Evolutionary conservation across 2,329 filamentous ascomycete species (phyloP).

Genomic region (Penicillium capsulatum): DNA sequence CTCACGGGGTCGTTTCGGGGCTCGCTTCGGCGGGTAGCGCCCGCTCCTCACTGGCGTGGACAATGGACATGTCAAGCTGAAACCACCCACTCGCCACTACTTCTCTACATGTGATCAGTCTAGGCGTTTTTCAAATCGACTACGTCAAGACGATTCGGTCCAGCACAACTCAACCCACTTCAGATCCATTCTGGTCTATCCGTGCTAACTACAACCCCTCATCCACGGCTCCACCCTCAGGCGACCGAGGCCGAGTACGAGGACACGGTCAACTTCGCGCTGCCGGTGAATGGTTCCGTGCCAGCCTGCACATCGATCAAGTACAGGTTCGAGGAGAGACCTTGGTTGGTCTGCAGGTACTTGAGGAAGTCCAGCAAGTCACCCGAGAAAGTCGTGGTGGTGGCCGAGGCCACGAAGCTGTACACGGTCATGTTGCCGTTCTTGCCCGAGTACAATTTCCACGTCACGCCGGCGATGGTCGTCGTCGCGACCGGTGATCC

Average conservation of each 20-base stretch:
- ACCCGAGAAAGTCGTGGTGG: conserved; percentile 52
- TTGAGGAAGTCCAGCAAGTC: conserved; percentile 57
- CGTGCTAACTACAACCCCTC: neutral
- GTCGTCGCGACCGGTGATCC: conserved; percentile 53
- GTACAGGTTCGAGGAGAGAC: conserved; percentile 45
- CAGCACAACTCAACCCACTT: too few relatives aligned
- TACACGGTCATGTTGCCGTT: conserved; percentile 57
- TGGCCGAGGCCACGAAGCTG: conserved; percentile 52
- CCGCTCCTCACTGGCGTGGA: too few relatives aligned
- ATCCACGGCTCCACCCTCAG: conserved; percentile 11
- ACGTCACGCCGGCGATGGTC: conserved; percentile 52
- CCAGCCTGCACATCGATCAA: conserved; percentile 47
- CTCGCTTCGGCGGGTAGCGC: too few relatives aligned
- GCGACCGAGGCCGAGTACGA: conserved; percentile 29
- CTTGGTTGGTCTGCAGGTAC: conserved; percentile 48
- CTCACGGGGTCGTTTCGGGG: too few relatives aligned
- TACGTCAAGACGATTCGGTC: too few relatives aligned
- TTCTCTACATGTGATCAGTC: too few relatives aligned
- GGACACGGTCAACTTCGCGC: conserved; percentile 26
- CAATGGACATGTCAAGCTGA: too few relatives aligned
- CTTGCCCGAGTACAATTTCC: conserved; percentile 58
- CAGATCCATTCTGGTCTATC: too few relatives aligned
- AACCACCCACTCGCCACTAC: too few relatives aligned
- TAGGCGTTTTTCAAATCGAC: too few relatives aligned
- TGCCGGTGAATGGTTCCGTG: conserved; percentile 36